phyloP scores from a whole-genome alignment of 768 basidiomycete genomes.

The Lentinula sp. region DNA sequence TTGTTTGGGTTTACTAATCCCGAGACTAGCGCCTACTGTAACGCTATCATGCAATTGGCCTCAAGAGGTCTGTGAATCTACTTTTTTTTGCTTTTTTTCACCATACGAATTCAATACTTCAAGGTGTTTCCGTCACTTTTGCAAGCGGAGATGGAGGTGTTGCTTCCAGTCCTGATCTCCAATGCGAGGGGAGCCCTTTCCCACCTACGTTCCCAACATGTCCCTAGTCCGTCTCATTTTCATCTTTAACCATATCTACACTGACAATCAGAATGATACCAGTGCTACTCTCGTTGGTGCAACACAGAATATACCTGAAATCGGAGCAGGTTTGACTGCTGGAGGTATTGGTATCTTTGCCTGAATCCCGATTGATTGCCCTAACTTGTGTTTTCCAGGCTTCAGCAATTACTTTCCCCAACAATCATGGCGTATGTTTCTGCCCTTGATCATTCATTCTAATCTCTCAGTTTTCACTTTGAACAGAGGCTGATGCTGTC shows the following conservation, averaged over 20 bases:
- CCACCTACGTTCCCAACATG: constrained; percentile 37
- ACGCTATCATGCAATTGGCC: constrained; percentile 18
- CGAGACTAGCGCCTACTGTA: neutral
- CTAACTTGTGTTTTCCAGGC: neutral
- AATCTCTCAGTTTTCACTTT: constrained; percentile 3
- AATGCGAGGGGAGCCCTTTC: constrained; percentile 37
- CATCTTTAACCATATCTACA: neutral
- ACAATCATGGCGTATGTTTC: constrained; percentile 27
- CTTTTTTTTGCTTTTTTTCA: neutral
- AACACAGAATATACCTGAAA: constrained; percentile 23
- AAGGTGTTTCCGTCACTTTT: constrained; percentile 31
- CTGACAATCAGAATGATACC: constrained; percentile 15
- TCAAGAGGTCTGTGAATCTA: neutral
- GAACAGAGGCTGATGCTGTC: constrained; percentile 27
- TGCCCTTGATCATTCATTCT: neutral
- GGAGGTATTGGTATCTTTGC: constrained; percentile 11
- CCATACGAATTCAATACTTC: constrained; percentile 18
- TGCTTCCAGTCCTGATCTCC: constrained; percentile 35
- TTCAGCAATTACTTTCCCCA: constrained; percentile 16
- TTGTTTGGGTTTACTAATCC: constrained; percentile 17
- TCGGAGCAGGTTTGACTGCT: constrained; percentile 9
- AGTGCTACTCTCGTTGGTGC: constrained; percentile 28
- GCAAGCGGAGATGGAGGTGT: constrained; percentile 31
- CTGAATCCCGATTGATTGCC: neutral
- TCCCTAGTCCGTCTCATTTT: constrained; percentile 20